A percentile compares a stretch with the other conserved stretches of the same genome.
These are phyloP conservation scores for Geranium incanum DNA, from an alignment of 441 rosid species.

Conservation along the genomic window DNA sequence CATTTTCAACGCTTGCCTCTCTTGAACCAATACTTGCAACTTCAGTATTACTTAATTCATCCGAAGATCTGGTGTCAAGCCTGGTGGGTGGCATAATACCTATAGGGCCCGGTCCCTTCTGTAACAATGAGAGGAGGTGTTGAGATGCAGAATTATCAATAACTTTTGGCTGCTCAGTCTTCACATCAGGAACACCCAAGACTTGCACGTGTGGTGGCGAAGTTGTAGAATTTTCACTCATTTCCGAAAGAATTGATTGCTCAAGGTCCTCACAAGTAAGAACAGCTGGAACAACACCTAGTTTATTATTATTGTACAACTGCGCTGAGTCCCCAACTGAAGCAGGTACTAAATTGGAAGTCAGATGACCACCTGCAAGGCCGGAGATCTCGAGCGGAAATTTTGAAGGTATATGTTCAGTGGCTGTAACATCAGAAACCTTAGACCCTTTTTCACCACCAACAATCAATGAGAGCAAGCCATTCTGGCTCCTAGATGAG, in stretches of 20 bases:
- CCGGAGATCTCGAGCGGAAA: constrained; percentile 40
- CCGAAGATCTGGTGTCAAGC: constrained; percentile 29
- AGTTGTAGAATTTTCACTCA: constrained; percentile 35
- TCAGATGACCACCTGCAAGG: constrained; percentile 26
- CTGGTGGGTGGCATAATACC: constrained; percentile 25
- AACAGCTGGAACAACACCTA: constrained; percentile 47
- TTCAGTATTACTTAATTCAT: constrained; percentile 27
- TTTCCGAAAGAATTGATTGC: constrained; percentile 76
- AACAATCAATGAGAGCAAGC: constrained; percentile 70
- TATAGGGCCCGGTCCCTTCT: constrained; percentile 42
- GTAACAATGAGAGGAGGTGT: constrained; percentile 81
- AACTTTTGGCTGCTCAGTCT: constrained; percentile 40
- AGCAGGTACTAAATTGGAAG: constrained; percentile 20
- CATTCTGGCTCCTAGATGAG: constrained; percentile 40
- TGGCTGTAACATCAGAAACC: constrained; percentile 34
- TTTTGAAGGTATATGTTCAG: constrained; percentile 24
- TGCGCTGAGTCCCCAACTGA: constrained; percentile 29
- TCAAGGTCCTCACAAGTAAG: constrained; percentile 99
- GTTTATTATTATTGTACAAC: constrained; percentile 29
- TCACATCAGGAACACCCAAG: constrained; percentile 30
- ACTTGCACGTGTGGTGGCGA: constrained; percentile 30
- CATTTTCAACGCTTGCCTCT: constrained; percentile 34
- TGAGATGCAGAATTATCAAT: constrained; percentile 64
- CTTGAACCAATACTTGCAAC: constrained; percentile 25
- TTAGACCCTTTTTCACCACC: constrained; percentile 46